Percentiles rank a stretch among this genome's conserved stretches.
These are phyloP conservation scores for Dillenia turbinata DNA, from an alignment of 164 flowering plant species.

Conservation along the genomic window DNA sequence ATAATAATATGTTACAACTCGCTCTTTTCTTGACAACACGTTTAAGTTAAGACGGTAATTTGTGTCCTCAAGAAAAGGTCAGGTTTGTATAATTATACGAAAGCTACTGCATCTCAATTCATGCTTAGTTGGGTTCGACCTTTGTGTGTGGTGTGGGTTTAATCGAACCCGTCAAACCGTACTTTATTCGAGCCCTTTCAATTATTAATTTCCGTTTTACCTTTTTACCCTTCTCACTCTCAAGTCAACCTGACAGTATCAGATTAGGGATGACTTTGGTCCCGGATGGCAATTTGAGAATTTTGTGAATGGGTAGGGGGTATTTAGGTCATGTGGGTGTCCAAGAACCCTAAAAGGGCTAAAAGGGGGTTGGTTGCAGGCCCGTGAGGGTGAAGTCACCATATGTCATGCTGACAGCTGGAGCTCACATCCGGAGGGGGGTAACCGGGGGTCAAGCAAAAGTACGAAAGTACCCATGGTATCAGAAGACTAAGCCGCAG, in stretches of 20 bases:
- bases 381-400: slow-evolving; percentile 35
- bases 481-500: too few relatives aligned
- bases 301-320: slow-evolving; percentile 12
- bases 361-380: too few relatives aligned
- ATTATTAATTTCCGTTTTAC: not conserved
- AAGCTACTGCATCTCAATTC: slow-evolving; percentile 10
- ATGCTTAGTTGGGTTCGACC: slow-evolving; percentile 16
- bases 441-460: slow-evolving; percentile 1
- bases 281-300: not conserved
- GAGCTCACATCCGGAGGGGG: slow-evolving; percentile 1
- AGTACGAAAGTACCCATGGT: slow-evolving; percentile 17
- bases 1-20: too few relatives aligned
- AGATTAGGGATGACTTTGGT: too few relatives aligned
- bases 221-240: not conserved
- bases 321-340: not conserved
- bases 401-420: slow-evolving; percentile 40
- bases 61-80: slow-evolving; percentile 20
- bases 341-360: not conserved
- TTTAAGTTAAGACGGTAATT: not conserved
- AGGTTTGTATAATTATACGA: slow-evolving; percentile 4
- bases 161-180: slow-evolving; percentile 14
- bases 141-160: slow-evolving; percentile 23
- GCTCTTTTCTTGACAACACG: not conserved
- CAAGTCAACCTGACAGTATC: too few relatives aligned
- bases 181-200: not conserved